Evolutionary conservation across 345 rosid species (phyloP).

Genomic region (Syzygium grande): DNA sequence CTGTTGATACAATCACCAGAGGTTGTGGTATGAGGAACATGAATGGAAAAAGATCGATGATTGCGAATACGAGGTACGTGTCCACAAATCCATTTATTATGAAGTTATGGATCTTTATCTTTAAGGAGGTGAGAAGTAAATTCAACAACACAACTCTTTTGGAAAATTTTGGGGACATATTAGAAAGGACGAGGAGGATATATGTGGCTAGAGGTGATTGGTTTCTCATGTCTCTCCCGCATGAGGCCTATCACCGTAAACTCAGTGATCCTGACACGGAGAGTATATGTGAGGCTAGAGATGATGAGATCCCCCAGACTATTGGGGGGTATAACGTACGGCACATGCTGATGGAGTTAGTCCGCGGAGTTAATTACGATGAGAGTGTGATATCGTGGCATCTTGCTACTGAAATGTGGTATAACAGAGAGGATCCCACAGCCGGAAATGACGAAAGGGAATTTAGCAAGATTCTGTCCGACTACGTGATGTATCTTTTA

Average conservation of each 20-base stretch:
- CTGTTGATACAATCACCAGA: neutral
- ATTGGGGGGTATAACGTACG: too few relatives aligned
- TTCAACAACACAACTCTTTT: fast-evolving
- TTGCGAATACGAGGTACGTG: neutral
- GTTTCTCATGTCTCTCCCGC: fast-evolving
- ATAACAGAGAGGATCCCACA: neutral
- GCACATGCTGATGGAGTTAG: too few relatives aligned
- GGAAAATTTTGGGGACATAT: too few relatives aligned
- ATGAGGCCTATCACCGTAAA: neutral
- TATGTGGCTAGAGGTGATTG: neutral
- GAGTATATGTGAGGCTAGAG: neutral
- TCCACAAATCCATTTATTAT: neutral
- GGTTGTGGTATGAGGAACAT: neutral
- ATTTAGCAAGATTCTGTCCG: neutral
- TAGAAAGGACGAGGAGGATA: neutral
- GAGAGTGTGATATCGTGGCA: neutral
- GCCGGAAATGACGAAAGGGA: neutral
- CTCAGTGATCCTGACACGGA: neutral
- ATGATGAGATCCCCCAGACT: too few relatives aligned
- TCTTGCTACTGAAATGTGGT: neutral
- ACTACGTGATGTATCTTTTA: neutral
- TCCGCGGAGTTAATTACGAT: fast-evolving
- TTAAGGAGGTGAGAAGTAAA: neutral
- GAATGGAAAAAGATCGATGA: neutral
- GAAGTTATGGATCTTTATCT: neutral